Percentiles rank a stretch among this genome's conserved stretches.
These are phyloP conservation scores for Metarhizium anisopliae DNA, from an alignment of 2,329 filamentous ascomycete species.

Conservation along the genomic window DNA sequence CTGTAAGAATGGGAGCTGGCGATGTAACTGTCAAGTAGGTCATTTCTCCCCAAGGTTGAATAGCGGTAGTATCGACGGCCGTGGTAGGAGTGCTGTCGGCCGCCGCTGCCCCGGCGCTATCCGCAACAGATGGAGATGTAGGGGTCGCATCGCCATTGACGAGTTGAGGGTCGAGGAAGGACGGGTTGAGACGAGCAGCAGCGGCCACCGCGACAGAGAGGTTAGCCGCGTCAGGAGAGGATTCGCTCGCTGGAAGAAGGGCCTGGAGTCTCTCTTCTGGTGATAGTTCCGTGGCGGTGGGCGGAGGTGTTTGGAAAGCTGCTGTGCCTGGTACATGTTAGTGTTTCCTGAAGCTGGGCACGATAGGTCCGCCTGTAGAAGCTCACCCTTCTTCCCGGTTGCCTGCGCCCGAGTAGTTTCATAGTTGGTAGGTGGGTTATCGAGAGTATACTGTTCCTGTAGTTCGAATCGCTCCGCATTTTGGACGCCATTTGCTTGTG, in stretches of 20 bases:
- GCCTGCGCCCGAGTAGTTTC: conserved; percentile 23
- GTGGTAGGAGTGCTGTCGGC: conserved; percentile 11
- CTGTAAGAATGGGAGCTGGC: conserved; percentile 21
- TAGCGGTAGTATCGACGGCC: conserved; percentile 15
- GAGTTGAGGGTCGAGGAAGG: conserved; percentile 45
- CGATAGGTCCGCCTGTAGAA: neutral
- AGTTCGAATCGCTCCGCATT: conserved; percentile 37
- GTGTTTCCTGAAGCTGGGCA: conserved; percentile 7
- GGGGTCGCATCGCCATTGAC: conserved; percentile 21
- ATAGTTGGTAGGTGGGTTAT: conserved; percentile 44
- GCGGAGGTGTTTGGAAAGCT: conserved; percentile 15
- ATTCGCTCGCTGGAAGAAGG: conserved; percentile 27
- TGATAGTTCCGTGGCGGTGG: conserved; percentile 25
- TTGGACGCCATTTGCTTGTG: conserved; percentile 12
- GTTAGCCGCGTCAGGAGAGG: conserved; percentile 35
- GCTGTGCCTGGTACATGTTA: conserved; percentile 6
- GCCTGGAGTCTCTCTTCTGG: conserved; percentile 43
- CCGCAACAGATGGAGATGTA: conserved; percentile 18
- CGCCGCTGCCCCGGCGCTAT: conserved; percentile 12
- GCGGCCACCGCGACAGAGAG: conserved; percentile 49
- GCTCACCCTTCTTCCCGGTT: conserved; percentile 16
- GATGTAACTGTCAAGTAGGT: conserved; percentile 34
- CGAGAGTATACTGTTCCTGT: conserved; percentile 50
- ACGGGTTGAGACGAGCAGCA: conserved; percentile 44
- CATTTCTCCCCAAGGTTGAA: conserved; percentile 45